Evolutionary conservation across 75 land plant genomes (phyloP).

Genomic region (Pinus albicaulis): DNA sequence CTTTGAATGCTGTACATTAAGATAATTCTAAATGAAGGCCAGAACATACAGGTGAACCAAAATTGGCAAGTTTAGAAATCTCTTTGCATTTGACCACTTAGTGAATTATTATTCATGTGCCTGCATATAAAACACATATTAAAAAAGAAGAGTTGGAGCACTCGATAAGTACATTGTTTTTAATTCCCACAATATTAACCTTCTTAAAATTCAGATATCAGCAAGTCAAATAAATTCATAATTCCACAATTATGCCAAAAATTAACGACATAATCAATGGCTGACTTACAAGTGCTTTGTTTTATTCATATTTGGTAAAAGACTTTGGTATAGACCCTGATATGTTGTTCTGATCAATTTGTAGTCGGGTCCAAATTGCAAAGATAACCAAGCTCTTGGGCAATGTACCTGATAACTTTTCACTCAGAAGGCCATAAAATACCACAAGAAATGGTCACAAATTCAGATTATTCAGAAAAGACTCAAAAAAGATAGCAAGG

Average conservation of each 20-base stretch:
- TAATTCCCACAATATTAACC: neutral
- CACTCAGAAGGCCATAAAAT: slow-evolving; percentile 74
- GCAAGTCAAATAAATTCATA: neutral
- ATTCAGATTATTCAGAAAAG: neutral
- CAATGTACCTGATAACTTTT: slow-evolving; percentile 66
- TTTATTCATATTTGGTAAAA: slow-evolving; percentile 53
- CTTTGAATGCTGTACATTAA: neutral
- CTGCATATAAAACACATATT: slow-evolving; percentile 25
- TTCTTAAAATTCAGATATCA: neutral
- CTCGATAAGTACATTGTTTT: neutral
- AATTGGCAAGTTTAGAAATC: slow-evolving; percentile 40
- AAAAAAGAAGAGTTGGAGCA: neutral
- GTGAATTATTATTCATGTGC: slow-evolving; percentile 78
- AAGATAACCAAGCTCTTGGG: slow-evolving; percentile 77
- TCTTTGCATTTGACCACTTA: slow-evolving; percentile 67
- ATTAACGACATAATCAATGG: too few relatives aligned
- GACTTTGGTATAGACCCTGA: slow-evolving; percentile 75
- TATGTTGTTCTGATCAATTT: slow-evolving; percentile 72
- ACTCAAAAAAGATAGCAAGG: neutral
- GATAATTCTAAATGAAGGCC: neutral
- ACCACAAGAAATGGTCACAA: neutral
- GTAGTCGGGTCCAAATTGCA: slow-evolving; percentile 55
- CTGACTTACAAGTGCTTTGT: slow-evolving; percentile 65
- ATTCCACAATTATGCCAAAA: too few relatives aligned
- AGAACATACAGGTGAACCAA: slow-evolving; percentile 59